Conservation (phyloP, 2,329 filamentous ascomycete genomes). For the Alternaria dauci region DNA sequence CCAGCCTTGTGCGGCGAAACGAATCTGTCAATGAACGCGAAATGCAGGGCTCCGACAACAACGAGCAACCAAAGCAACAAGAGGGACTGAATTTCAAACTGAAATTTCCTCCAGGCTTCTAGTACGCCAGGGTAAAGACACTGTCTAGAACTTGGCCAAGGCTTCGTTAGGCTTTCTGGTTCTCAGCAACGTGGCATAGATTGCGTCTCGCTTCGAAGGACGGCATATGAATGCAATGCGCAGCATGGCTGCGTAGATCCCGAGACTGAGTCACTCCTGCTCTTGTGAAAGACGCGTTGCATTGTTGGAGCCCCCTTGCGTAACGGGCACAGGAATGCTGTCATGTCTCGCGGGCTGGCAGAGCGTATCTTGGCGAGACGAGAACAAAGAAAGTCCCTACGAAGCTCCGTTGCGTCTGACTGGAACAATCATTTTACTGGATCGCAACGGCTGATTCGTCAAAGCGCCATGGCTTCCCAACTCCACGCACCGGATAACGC, state of each 20-base stretch:
- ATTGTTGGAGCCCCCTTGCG: constrained; percentile 49
- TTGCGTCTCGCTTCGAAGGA: constrained; percentile 10
- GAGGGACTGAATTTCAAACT: constrained; percentile 34
- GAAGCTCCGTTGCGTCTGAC: constrained; percentile 43
- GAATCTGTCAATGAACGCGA: constrained; percentile 41
- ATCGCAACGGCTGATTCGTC: constrained; percentile 30
- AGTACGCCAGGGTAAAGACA: constrained; percentile 24
- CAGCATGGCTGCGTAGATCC: constrained; percentile 25
- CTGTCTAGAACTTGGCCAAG: constrained; percentile 29
- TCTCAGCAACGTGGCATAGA: constrained; percentile 6
- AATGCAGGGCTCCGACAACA: constrained; percentile 21
- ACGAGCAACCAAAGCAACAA: constrained; percentile 24
- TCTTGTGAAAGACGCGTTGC: constrained; percentile 30
- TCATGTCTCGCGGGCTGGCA: constrained; percentile 46
- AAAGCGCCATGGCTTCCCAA: constrained; percentile 32
- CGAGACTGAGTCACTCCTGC: constrained; percentile 24
- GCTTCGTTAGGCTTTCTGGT: neutral
- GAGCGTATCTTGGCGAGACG: constrained; percentile 38
- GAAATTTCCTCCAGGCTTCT: constrained; percentile 47
- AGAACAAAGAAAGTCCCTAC: constrained; percentile 50
- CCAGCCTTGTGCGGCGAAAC: constrained; percentile 43
- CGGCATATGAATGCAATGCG: constrained; percentile 4
- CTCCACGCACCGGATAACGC: constrained; percentile 38
- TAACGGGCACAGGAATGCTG: constrained; percentile 36
- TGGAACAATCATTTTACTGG: constrained; percentile 49